Base-by-base conservation (phyloP, 768 basidiomycete species). In the Panaeolus cyanescens region DNA sequence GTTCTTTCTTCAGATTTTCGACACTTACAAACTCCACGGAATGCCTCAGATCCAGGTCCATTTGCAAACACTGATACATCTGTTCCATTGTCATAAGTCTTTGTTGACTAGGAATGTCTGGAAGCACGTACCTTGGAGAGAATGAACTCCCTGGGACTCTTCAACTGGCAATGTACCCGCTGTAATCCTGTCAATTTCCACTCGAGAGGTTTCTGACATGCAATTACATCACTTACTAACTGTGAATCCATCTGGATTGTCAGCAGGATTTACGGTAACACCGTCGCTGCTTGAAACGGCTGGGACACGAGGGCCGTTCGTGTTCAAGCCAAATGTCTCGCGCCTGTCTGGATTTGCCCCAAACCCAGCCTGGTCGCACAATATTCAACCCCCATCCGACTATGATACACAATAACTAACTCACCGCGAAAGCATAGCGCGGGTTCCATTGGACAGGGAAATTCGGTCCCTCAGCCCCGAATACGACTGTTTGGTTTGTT, bases 391-490 rank as follows among this genome's bases (percentile, higher is more conserved):
- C 1, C 34, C 1, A 17, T 31, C 12, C 30, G 8, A 15, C 25
- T 28, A 36, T 32, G 28, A 60, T 3, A 54, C n/a, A 7, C 50
- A 10, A 31, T 40, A 54, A 17, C 31, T 37, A 15, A 63, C 70
- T 20, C 59, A 73, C 77, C 31, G 78, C 79, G 64, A 74, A 75
- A 17, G 75, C 68, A 42, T 80, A 80, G 22, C 78, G 74, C 15
- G 79, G 79, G 59, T 77, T 75, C 79, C 79, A 81, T 54, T 76
- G 73, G 22, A 80, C 78, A 22, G 79, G 79, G 75, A 80, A 81
- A 66, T 77, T 76, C 9, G 79, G 74, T 20, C 79, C 79, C 62
- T 79, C 72, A n/a, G 69, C 64, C 20, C 79, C 79, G 58, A 71
- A 69, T 8, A 80, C 65, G 20, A 78, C 61, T 10, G 78, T 75